These are phyloP conservation scores for Neurospora sp. DNA, from an alignment of 495 filamentous ascomycete genomes.

Conservation along the genomic window DNA sequence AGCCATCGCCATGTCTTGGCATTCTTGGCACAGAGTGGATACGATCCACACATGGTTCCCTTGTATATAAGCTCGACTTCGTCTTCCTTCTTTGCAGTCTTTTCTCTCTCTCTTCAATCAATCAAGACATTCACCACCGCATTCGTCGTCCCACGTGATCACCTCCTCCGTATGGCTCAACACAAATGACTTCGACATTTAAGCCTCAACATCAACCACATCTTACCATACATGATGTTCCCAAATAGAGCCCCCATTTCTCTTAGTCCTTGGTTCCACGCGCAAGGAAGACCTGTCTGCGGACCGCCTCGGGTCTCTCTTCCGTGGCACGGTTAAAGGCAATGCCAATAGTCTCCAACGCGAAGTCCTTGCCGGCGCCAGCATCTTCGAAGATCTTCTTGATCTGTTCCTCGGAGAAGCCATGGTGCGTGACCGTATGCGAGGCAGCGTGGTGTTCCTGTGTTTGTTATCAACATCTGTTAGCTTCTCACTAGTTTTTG, in stretches of 20 bases:
- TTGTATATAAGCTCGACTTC: no score
- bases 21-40: no score
- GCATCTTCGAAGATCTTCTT: conserved; percentile 41
- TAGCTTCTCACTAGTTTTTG: background rate
- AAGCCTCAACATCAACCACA: background rate
- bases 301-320: conserved; percentile 1
- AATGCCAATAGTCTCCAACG: conserved; percentile 25
- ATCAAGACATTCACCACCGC: no score
- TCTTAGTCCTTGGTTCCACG: conserved; percentile 17
- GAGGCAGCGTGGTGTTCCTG: conserved; percentile 25
- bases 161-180: no score
- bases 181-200: background rate
- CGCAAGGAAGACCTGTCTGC: conserved; percentile 17
- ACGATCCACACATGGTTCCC: no score
- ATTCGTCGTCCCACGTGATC: no score
- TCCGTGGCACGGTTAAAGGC: conserved; percentile 10
- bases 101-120: no score
- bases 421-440: conserved; percentile 45
- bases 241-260: background rate
- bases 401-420: conserved; percentile 45
- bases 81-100: no score
- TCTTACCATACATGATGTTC: background rate
- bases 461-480: background rate
- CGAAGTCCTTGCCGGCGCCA: conserved; percentile 37
- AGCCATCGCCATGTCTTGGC: no score